These are phyloP conservation scores for Sporothrix mexicana DNA, from an alignment of 2,329 filamentous ascomycete species.

Conservation along the genomic window DNA sequence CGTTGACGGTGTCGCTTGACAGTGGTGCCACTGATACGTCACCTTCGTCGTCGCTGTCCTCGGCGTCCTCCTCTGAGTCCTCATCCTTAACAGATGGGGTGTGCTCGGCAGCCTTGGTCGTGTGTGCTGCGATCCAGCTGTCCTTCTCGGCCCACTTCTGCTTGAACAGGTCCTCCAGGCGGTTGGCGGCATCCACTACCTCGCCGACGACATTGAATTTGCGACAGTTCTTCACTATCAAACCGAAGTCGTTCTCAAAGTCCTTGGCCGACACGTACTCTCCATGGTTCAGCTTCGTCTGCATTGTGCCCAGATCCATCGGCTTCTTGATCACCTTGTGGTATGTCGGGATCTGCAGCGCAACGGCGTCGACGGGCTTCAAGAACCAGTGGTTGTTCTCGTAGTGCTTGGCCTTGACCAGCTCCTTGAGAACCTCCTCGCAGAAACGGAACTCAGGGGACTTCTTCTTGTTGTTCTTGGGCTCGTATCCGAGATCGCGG, in stretches of 20 bases:
- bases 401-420: conserved; percentile 75
- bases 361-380: conserved; percentile 87
- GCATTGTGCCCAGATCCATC: conserved; percentile 90
- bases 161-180: conserved; percentile 77
- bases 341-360: conserved; percentile 90
- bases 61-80: conserved; percentile 70
- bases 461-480: conserved; percentile 84
- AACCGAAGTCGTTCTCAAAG: conserved; percentile 79
- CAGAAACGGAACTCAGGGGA: conserved; percentile 90
- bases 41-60: conserved; percentile 68
- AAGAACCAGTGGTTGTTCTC: conserved; percentile 75
- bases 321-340: conserved; percentile 94
- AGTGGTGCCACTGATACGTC: conserved; percentile 56
- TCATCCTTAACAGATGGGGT: conserved; percentile 67
- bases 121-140: conserved; percentile 76
- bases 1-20: conserved; percentile 57
- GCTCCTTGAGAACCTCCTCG: conserved; percentile 77
- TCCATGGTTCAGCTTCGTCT: conserved; percentile 74
- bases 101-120: conserved; percentile 10
- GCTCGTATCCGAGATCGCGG: conserved; percentile 87
- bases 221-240: conserved; percentile 89
- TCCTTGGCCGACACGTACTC: conserved; percentile 84
- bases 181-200: conserved; percentile 62
- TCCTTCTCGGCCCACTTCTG: conserved; percentile 78
- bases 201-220: conserved; percentile 71